Base-by-base conservation (phyloP, 163 green algal species). In the Volvox carteri region DNA sequence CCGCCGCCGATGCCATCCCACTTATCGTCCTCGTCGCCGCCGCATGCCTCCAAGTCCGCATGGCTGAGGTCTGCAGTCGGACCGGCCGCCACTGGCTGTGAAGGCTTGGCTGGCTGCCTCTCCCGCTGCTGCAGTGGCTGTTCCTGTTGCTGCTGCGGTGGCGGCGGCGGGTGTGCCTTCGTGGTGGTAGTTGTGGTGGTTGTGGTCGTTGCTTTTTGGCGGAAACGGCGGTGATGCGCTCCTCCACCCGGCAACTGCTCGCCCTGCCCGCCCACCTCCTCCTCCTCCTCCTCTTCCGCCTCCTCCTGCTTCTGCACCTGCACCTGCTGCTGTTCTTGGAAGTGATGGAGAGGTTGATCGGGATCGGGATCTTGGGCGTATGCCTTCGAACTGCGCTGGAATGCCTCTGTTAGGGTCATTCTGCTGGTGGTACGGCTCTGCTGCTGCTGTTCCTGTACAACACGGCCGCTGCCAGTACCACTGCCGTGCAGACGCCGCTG, bases 1-100 rank as follows among this genome's bases (percentile, higher is more conserved):
- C 78, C 37, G 56, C 37, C 78, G 62, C 79, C 79, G 3, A 42
- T 46, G 6, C 60, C 60, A 33, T 86, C 41, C 62, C 62, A 78
- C 19, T 78, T 28, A 28, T 78, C 79, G 4, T 78, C 79, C 4
- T 78, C 79, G n/a, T 67, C 79, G 7, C 52, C 60, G 8, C 42
- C 79, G 8, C 62, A 50, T 1, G 25, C 73, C 14, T 62, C 54
- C n/a, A n/a, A n/a, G n/a, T n/a, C n/a, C n/a, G n/a, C n/a, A n/a
- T n/a, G n/a, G n/a, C n/a, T n/a, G n/a, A n/a, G 37, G 68, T 77
- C 30, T 42, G 68, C 68, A 37, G 8, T 30, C 68, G 23, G 30
- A 6, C 52, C 8, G 7, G 11, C 35, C 35, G 68, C 68, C 68
- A 19, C 35, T 39, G 37, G 12, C 68, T 37, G 14, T 39, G 37